Evolutionary conservation across 2,329 filamentous ascomycete species (phyloP).

Genomic region (Beauveria pseudobassiana): DNA sequence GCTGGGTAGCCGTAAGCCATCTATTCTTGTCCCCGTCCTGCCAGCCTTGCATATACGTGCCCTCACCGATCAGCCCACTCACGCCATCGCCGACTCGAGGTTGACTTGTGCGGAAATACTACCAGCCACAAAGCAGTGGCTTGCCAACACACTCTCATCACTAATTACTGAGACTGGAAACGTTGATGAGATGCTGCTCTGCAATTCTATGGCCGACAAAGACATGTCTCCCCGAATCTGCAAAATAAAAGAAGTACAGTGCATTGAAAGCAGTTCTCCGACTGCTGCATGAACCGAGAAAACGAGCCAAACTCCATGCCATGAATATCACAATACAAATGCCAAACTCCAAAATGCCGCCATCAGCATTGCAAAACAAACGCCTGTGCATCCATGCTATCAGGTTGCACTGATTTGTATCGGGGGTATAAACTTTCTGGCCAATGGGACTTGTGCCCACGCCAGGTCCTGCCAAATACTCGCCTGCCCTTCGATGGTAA

Average conservation of each 20-base stretch:
- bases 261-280: not conserved
- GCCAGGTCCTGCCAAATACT: slow-evolving; percentile 1
- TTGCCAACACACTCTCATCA: too few species aligned
- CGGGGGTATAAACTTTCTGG: not conserved
- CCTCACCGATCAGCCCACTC: not conserved
- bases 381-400: not conserved
- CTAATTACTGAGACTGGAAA: not conserved
- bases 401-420: not conserved
- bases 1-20: not conserved
- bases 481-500: not conserved
- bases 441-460: not conserved
- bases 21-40: not conserved
- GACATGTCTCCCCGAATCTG: not conserved
- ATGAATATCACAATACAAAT: not conserved
- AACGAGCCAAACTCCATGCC: slow-evolving; percentile 3
- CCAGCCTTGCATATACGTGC: not conserved
- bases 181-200: not conserved
- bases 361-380: not conserved
- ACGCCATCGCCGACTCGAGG: not conserved
- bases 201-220: not conserved
- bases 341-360: not conserved
- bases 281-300: not conserved
- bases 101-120: not conserved
- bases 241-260: not conserved
- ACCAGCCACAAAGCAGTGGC: not conserved